Percentiles rank a stretch among this genome's conserved stretches.
Conservation (phyloP, 2,329 filamentous ascomycete species). For the Fusarium compactum region DNA sequence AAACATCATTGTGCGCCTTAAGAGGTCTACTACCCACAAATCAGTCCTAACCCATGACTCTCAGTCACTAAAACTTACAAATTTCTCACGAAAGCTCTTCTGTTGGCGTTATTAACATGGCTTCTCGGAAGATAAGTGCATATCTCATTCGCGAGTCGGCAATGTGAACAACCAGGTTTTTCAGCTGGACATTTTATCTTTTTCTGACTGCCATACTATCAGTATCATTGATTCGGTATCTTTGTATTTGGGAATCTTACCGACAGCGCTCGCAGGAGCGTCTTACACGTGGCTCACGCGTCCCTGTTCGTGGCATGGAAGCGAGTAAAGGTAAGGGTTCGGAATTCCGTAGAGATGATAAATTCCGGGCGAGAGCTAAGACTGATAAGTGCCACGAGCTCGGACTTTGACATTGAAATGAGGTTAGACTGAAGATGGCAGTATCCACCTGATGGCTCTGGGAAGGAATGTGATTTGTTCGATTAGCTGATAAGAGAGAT, state of each 20-base stretch:
- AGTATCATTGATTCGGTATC: not conserved
- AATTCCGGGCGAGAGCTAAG: constrained; percentile 9
- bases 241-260: constrained; percentile 6
- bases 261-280: constrained; percentile 44
- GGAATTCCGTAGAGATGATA: constrained; percentile 13
- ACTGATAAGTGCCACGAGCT: not conserved
- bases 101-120: not conserved
- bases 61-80: not conserved
- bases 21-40: not conserved
- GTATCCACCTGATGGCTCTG: not conserved
- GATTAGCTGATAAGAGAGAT: not conserved
- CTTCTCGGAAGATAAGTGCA: constrained; percentile 42
- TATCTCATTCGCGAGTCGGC: constrained; percentile 27
- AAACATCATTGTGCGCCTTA: not conserved
- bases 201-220: constrained; percentile 25
- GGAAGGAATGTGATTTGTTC: not conserved
- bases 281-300: constrained; percentile 32
- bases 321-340: not conserved
- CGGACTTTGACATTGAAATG: not conserved
- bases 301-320: constrained; percentile 14
- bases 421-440: not conserved
- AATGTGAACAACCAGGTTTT: constrained; percentile 42
- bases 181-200: constrained; percentile 46
- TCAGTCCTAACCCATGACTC: not conserved
- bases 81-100: not conserved